Evolutionary conservation across 352 stramenopile species (phyloP).

Genomic region (Aphanomyces euteiches): DNA sequence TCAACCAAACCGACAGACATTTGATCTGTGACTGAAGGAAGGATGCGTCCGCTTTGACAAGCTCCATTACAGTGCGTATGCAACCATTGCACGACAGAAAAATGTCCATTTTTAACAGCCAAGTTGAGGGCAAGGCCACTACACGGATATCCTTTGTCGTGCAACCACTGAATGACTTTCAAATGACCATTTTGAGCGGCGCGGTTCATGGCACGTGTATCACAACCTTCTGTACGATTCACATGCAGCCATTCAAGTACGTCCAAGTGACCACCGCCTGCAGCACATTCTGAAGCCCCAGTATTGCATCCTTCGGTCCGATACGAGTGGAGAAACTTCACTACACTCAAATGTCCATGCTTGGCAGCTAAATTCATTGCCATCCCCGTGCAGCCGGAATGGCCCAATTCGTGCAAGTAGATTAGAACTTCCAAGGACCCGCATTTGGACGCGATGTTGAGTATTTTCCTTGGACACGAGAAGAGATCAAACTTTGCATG

Average conservation of each 20-base stretch:
- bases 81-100: too few species aligned
- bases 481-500: not conserved
- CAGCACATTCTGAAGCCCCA: not conserved
- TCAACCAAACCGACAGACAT: too few species aligned
- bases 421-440: not conserved
- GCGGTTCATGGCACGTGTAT: not conserved
- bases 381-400: not conserved
- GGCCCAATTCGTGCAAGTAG: not conserved
- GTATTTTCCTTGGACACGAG: not conserved
- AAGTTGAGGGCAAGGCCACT: too few species aligned
- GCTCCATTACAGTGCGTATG: too few species aligned
- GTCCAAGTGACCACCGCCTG: not conserved
- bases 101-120: too few species aligned
- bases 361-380: conserved; percentile 1
- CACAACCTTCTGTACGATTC: not conserved
- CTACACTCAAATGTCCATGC: not conserved
- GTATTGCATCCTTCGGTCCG: conserved; percentile 1
- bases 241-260: not conserved
- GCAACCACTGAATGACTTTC: not conserved
- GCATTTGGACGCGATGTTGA: not conserved
- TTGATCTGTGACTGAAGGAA: too few species aligned
- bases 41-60: too few species aligned
- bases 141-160: too few species aligned
- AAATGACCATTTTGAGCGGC: not conserved
- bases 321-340: not conserved